Percentiles rank a stretch among this genome's conserved stretches.
Conservation (phyloP, 441 rosid species). For the Daphne laureola region DNA sequence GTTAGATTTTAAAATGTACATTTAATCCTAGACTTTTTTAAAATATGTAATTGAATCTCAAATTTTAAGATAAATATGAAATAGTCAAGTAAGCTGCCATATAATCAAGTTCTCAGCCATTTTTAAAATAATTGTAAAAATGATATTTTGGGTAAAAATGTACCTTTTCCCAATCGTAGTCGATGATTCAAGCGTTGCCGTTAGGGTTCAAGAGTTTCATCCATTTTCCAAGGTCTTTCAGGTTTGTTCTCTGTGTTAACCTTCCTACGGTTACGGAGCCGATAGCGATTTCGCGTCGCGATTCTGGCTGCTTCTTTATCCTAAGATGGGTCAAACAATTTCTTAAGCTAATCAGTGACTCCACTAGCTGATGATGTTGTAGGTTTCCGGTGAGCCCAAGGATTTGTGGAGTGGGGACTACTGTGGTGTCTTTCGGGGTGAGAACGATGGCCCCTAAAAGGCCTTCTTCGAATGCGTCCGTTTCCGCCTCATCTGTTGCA, state of each 20-base stretch:
- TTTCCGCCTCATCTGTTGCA: constrained; percentile 15
- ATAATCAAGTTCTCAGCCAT: constrained; percentile 14
- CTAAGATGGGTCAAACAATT: too few species aligned
- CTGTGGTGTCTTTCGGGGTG: constrained; percentile 22
- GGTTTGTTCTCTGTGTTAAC: not conserved
- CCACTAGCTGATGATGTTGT: constrained; percentile 19
- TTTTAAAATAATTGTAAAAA: too few species aligned
- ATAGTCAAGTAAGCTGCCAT: not conserved
- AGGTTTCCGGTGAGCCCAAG: constrained; percentile 37
- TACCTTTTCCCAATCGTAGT: too few species aligned
- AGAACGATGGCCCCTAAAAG: constrained; percentile 31
- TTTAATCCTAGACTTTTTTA: too few species aligned
- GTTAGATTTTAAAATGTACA: too few species aligned
- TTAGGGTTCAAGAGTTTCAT: constrained; percentile 30
- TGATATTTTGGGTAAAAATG: too few species aligned
- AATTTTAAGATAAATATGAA: too few species aligned
- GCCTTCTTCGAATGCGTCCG: constrained; percentile 24
- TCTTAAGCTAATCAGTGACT: not conserved
- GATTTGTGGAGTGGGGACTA: constrained; percentile 25
- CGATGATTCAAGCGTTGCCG: constrained; percentile 33
- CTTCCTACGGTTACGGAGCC: not conserved
- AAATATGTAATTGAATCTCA: too few species aligned
- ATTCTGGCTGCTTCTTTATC: not conserved
- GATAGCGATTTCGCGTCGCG: not conserved
- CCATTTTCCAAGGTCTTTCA: constrained; percentile 27